These are phyloP conservation scores for Pelargonium fulgidum DNA, from an alignment of 441 rosid genomes.

Conservation along the genomic window DNA sequence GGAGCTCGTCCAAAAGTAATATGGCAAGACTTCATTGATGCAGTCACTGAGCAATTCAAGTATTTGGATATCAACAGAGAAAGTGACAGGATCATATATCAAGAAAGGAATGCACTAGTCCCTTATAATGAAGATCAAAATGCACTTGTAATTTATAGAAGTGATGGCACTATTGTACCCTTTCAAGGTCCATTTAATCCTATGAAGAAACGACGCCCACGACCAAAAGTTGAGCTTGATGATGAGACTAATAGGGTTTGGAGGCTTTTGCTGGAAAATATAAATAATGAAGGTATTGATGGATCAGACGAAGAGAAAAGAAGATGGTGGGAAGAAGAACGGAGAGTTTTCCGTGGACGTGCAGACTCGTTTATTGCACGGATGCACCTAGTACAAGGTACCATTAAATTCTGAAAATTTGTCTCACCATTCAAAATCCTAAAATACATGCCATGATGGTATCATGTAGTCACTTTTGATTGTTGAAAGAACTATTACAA, in stretches of 20 bases:
- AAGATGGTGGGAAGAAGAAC: slow-evolving; percentile 86
- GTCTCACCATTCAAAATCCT: slow-evolving; percentile 15
- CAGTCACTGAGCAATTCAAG: slow-evolving; percentile 31
- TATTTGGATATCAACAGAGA: slow-evolving; percentile 43
- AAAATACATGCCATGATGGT: slow-evolving; percentile 17
- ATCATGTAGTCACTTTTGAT: neutral
- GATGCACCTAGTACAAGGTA: slow-evolving; percentile 99
- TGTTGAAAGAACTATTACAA: slow-evolving; percentile 18
- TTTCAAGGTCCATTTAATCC: slow-evolving; percentile 19
- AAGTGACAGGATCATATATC: slow-evolving; percentile 18
- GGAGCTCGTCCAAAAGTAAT: slow-evolving; percentile 38
- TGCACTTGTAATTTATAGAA: slow-evolving; percentile 53
- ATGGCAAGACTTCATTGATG: slow-evolving; percentile 37
- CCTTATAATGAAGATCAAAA: slow-evolving; percentile 40
- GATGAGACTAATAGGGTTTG: slow-evolving; percentile 77
- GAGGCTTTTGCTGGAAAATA: slow-evolving; percentile 81
- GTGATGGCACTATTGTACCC: slow-evolving; percentile 53
- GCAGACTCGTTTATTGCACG: slow-evolving; percentile 92
- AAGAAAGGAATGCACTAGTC: slow-evolving; percentile 44
- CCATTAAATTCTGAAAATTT: neutral
- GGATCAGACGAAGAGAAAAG: slow-evolving; percentile 36
- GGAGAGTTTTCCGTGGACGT: slow-evolving; percentile 70
- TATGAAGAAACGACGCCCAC: slow-evolving; percentile 49
- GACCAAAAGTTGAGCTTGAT: slow-evolving; percentile 90
- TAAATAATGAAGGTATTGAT: slow-evolving; percentile 45